A percentile compares a stretch with the other conserved stretches of the same genome.
Conservation (phyloP, 2,329 filamentous ascomycete species). For the Curvularia sp. region DNA sequence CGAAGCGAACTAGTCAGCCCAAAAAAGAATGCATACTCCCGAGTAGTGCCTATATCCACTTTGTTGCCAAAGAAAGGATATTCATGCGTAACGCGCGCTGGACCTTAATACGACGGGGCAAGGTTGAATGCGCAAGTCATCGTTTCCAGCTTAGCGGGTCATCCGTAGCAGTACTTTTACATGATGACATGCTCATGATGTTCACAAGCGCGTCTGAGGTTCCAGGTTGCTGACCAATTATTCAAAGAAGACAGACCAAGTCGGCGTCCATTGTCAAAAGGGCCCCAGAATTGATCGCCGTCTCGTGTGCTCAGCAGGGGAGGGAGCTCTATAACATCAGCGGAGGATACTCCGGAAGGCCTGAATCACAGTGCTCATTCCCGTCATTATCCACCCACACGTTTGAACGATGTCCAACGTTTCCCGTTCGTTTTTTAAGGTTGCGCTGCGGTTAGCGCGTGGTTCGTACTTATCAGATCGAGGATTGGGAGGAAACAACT, state of each 20-base stretch:
- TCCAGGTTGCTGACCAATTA: neutral
- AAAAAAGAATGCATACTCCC: neutral
- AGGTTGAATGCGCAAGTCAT: neutral
- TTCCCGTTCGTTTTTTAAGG: neutral
- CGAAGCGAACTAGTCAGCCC: neutral
- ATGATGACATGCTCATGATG: neutral
- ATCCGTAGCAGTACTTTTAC: neutral
- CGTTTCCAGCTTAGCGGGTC: neutral
- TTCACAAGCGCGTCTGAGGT: neutral
- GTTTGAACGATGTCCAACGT: conserved; percentile 8
- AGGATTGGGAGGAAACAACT: neutral
- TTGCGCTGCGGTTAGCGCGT: conserved; percentile 1
- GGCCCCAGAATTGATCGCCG: conserved; percentile 4
- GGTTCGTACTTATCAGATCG: neutral
- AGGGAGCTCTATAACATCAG: neutral
- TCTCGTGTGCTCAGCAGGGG: neutral
- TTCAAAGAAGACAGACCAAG: neutral
- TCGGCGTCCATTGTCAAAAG: neutral
- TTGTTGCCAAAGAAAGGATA: neutral
- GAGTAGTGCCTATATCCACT: neutral
- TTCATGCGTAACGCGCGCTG: neutral
- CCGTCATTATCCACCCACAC: neutral
- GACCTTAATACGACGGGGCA: neutral
- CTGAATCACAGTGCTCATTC: neutral
- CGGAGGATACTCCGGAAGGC: conserved; percentile 9